phyloP scores from a whole-genome alignment of 2,329 filamentous ascomycete genomes.

The Cladorrhinum sp. region DNA sequence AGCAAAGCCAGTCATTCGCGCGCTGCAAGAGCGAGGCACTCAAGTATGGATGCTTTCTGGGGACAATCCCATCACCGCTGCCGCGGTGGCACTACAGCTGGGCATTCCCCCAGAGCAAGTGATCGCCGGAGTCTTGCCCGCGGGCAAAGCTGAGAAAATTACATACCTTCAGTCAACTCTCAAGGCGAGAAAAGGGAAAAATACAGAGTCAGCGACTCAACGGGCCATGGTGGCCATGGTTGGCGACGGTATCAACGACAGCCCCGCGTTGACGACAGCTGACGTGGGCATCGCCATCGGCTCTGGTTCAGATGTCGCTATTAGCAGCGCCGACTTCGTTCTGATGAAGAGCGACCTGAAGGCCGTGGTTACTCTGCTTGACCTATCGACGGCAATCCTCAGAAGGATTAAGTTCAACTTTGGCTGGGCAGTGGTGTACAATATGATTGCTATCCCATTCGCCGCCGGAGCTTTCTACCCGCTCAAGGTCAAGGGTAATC shows the following conservation, averaged over 20 bases:
- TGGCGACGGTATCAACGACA: constrained; percentile 87
- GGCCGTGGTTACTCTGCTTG: constrained; percentile 69
- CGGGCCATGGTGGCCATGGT: constrained; percentile 72
- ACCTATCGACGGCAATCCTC: constrained; percentile 70
- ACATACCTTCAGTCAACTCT: constrained; percentile 57
- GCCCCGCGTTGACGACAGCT: constrained; percentile 73
- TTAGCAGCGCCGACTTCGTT: constrained; percentile 78
- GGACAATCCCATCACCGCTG: constrained; percentile 82
- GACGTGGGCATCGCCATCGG: constrained; percentile 84
- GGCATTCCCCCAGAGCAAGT: constrained; percentile 73
- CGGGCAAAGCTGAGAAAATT: constrained; percentile 74
- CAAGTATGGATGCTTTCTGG: constrained; percentile 91
- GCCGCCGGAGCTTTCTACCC: constrained; percentile 76
- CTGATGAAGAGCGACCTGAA: constrained; percentile 65
- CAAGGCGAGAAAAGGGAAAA: constrained; percentile 32
- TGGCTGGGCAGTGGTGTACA: constrained; percentile 80
- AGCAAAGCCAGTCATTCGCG: constrained; percentile 59
- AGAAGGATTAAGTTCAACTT: constrained; percentile 81
- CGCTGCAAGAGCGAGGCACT: constrained; percentile 63
- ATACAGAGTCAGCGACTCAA: constrained; percentile 29
- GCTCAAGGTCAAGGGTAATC: constrained; percentile 45
- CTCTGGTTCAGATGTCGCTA: constrained; percentile 78
- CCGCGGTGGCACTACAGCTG: constrained; percentile 70
- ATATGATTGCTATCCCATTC: constrained; percentile 71
- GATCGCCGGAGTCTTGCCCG: constrained; percentile 81